These are phyloP conservation scores for Exophiala sp. DNA, from an alignment of 2,329 filamentous ascomycete species.

Conservation along the genomic window DNA sequence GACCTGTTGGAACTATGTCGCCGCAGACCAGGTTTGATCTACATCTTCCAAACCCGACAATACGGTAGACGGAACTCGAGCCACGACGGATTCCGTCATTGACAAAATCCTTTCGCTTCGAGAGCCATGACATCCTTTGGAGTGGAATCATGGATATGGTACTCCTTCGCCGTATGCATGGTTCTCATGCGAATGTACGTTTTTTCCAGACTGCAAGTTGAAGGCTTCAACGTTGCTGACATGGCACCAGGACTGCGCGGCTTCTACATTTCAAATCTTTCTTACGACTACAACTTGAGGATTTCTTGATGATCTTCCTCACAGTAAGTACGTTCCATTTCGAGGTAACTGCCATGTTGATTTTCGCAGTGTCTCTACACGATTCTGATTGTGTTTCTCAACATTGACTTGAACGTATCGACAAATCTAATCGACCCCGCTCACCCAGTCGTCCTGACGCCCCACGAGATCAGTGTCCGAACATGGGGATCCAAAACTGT, in stretches of 20 bases:
- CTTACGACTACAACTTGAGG: conserved; percentile 50
- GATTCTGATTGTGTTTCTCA: conserved; percentile 42
- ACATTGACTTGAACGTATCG: conserved; percentile 42
- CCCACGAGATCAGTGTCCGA: conserved; percentile 40
- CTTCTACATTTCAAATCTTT: conserved; percentile 25
- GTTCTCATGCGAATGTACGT: conserved; percentile 25
- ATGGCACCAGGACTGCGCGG: conserved; percentile 11
- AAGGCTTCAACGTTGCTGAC: not conserved
- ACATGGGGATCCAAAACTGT: conserved; percentile 55
- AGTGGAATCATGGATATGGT: conserved; percentile 31
- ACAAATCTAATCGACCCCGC: conserved; percentile 45
- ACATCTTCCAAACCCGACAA: not conserved
- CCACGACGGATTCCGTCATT: not conserved
- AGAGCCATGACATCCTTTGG: conserved; percentile 22
- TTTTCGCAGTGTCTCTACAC: conserved; percentile 34
- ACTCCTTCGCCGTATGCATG: conserved; percentile 22
- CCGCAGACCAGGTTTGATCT: too few species aligned
- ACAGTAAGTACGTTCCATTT: conserved; percentile 32
- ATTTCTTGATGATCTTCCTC: conserved; percentile 56
- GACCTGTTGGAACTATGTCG: too few species aligned
- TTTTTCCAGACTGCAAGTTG: not conserved
- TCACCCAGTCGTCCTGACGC: conserved; percentile 43
- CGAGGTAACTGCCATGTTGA: not conserved
- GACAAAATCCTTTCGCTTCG: not conserved
- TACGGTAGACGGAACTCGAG: not conserved